Base-by-base conservation (phyloP, 345 rosid species). In the Raphanus raphanistrum region DNA sequence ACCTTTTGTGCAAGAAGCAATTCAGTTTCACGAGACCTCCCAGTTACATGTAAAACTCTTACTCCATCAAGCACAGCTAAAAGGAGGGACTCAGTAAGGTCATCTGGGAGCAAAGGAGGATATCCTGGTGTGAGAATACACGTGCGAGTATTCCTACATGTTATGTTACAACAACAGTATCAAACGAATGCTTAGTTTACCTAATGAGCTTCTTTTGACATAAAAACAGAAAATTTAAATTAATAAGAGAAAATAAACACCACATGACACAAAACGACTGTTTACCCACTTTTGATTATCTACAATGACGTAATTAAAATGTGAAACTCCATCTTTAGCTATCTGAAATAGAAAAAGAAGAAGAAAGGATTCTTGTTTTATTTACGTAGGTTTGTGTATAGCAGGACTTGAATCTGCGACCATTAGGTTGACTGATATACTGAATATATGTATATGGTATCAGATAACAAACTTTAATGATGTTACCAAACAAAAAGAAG, bases 101-200 rank as follows among this genome's bases (percentile, higher is more conserved):
- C 98, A 41, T 85, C 86, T 8, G 90, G 87, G 70, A 60, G 76
- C 87, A 92, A 80, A 64, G 85, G 87, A 78, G 97, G 98, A 66
- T 81, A 35, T 52, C 97, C 98, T 21, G 93, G 90, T 35, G 97
- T 88, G 79, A 87, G 90, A 52, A 92, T 88, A 78, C 98, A 94
- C 9, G 98, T 94, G 4, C 98, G 97, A 12, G 97, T 94, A 83
- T 87, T 88, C 88, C 99, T 94, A 88, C 21, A 88, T 54, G 5
- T 33, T 64, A 16, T 4, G 54, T 38, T 57, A 31, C 6, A 63
- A 0, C 11, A 61, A 60, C 33, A 12, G 4, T 15, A 36, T 68
- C 75, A 70, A 69, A 35, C 16, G 64, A 35, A 31, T 32, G 11
- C 26, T 58, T 57, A 57, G 62, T 25, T 57, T 10, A 57, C 62